Evolutionary conservation across 306 rosid genomes (phyloP), one percentile per base, ranked within the genome.

Genomic region (Dryas drummondii): DNA sequence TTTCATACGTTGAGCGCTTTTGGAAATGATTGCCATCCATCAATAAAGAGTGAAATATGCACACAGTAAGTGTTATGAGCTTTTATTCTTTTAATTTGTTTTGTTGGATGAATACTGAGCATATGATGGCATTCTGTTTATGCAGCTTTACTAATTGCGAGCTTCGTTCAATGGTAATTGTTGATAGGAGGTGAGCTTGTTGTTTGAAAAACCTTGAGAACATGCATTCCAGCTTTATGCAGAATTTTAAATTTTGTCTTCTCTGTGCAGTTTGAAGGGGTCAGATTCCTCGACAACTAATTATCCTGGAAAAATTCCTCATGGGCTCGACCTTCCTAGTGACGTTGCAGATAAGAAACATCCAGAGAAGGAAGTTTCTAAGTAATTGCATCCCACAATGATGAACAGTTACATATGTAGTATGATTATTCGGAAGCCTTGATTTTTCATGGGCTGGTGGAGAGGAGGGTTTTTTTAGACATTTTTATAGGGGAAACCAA

Each of bases 121-220:
- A 37, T 7, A 76, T 19, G 49, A 47, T 27, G 63, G 67, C n/a
- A 37, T 59, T 71, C 6, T 44, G 11, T 58, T 10, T 69, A 19
- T 79, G 86, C 97, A 94, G 97, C 82, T 94, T 91, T 83, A 84
- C 90, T 3, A 94, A 94, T 63, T 87, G 96, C 49, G 98, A 91
- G 84, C 96, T 94, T 76, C 98, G 96, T 50, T 94, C 98, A 26
- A 64, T 91, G 86, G 87, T 91, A 32, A 74, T 90, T 52, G 55
- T 90, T 68, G 98, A 94, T 73, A 88, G 83, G 61, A 83, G 96
- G 98, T 94, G 78, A 87, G 89, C 71, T 13, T 64, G 5, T 74
- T 69, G 66, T 60, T 72, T 27, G 49, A 57, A 46, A 19, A 84
- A 73, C 64, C 27, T 42, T 1, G 11, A 9, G 48, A 64, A 52